These are phyloP conservation scores for Microthlaspi erraticum DNA, from an alignment of 345 rosid genomes.

Conservation along the genomic window DNA sequence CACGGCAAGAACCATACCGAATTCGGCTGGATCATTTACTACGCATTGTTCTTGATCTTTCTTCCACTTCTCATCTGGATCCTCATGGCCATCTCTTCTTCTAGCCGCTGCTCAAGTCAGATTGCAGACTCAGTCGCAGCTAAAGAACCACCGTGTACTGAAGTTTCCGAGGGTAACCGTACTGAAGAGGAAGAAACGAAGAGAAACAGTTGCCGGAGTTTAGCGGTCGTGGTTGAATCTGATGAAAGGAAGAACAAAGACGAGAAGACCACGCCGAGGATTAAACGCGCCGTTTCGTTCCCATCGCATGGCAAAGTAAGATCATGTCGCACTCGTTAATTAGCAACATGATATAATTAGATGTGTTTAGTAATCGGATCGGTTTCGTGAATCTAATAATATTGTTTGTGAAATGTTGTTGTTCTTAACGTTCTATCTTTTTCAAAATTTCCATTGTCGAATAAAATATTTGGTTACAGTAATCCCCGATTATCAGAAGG, in stretches of 20 bases:
- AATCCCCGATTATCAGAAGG: too few species aligned
- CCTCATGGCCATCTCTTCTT: slow-evolving; percentile 8
- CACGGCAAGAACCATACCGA: slow-evolving; percentile 38
- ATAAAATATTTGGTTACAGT: too few species aligned
- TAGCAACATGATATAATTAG: background rate
- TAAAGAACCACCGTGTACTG: slow-evolving; percentile 3
- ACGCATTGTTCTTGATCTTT: slow-evolving; percentile 32
- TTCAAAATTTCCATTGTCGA: background rate
- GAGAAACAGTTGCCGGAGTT: slow-evolving; percentile 23
- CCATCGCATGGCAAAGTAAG: slow-evolving; percentile 33
- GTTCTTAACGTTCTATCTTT: background rate
- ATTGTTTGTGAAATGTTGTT: background rate
- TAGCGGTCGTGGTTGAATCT: slow-evolving; percentile 28
- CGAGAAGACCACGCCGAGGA: slow-evolving; percentile 1
- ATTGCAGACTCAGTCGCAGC: slow-evolving; percentile 15
- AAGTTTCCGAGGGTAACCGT: background rate
- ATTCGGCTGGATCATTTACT: slow-evolving; percentile 39
- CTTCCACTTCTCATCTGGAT: slow-evolving; percentile 35
- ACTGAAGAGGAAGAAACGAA: background rate
- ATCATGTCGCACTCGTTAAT: slow-evolving; percentile 38
- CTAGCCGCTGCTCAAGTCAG: slow-evolving; percentile 17
- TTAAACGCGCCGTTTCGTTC: slow-evolving; percentile 35
- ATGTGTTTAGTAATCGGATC: slow-evolving; percentile 7
- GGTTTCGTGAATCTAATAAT: background rate
- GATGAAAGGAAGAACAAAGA: slow-evolving; percentile 19